phyloP scores from a whole-genome alignment of 2,329 filamentous ascomycete genomes.

The Chaetomium strumarium region DNA sequence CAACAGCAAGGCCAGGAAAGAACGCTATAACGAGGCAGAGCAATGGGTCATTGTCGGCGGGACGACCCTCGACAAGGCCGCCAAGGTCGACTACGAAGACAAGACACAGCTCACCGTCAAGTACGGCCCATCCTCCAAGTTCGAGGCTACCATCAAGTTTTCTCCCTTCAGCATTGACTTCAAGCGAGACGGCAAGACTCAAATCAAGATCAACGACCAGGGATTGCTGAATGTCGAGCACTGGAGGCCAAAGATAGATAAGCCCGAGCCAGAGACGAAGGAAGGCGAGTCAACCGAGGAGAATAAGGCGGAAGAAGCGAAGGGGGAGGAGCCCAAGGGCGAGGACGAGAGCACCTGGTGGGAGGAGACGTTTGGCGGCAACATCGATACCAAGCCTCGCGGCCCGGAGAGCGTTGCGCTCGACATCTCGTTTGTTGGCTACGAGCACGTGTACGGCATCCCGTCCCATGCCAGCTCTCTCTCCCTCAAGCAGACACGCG shows the following conservation, averaged over 20 bases:
- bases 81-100: conserved; percentile 60
- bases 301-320: conserved; percentile 46
- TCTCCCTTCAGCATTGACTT: conserved; percentile 83
- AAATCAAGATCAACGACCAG: conserved; percentile 85
- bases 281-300: conserved; percentile 47
- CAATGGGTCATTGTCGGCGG: conserved; percentile 84
- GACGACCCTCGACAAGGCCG: conserved; percentile 63
- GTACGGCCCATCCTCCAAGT: conserved; percentile 70
- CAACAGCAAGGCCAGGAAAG: conserved; percentile 76
- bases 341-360: conserved; percentile 92
- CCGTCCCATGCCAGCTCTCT: conserved; percentile 86
- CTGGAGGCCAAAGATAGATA: conserved; percentile 82
- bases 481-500: conserved; percentile 84
- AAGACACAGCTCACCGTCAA: conserved; percentile 65
- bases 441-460: conserved; percentile 89
- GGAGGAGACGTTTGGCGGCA: conserved; percentile 94
- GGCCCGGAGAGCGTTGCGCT: conserved; percentile 88
- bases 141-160: conserved; percentile 78
- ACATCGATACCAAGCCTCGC: conserved; percentile 90
- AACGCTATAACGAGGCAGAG: conserved; percentile 88
- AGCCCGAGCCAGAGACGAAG: conserved; percentile 44
- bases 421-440: conserved; percentile 88
- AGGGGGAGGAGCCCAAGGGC: conserved; percentile 37
- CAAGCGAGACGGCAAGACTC: conserved; percentile 70
- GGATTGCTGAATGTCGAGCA: conserved; percentile 91